Conservation (phyloP, 805 yeast genomes). For the Sporopachydermia lactativora region DNA sequence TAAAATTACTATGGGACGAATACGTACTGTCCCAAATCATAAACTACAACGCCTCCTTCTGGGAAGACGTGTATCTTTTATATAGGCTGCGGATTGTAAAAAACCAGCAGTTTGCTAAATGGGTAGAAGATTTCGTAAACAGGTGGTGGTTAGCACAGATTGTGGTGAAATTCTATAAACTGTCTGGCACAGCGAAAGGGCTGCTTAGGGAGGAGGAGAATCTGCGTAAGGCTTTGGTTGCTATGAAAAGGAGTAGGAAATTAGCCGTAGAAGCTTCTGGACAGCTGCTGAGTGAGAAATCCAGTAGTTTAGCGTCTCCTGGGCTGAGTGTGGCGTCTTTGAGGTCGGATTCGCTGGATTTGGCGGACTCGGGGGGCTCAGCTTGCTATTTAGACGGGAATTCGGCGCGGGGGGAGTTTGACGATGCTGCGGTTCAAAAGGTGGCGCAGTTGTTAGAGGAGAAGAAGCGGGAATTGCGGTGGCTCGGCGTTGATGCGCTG, state of each 20-base stretch:
- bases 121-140: background rate
- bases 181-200: background rate
- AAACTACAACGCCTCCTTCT: background rate
- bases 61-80: background rate
- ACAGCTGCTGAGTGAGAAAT: background rate
- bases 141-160: background rate
- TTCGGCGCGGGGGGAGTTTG: too few species aligned
- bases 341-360: too few species aligned
- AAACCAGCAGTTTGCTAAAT: background rate
- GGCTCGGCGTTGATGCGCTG: background rate
- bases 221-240: conserved; percentile 1
- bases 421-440: too few species aligned
- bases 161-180: background rate
- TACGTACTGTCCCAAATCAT: background rate
- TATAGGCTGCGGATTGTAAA: background rate
- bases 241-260: background rate
- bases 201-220: background rate
- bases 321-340: too few species aligned
- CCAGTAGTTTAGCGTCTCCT: too few species aligned
- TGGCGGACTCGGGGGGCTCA: too few species aligned
- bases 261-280: background rate
- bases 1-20: background rate
- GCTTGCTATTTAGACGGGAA: too few species aligned
- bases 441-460: background rate
- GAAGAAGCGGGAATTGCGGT: background rate